Evolutionary conservation across 1,284 basidiomycete genomes (phyloP), one percentile per base, ranked within the genome.

Genomic region (Ceratobasidium sp.): DNA sequence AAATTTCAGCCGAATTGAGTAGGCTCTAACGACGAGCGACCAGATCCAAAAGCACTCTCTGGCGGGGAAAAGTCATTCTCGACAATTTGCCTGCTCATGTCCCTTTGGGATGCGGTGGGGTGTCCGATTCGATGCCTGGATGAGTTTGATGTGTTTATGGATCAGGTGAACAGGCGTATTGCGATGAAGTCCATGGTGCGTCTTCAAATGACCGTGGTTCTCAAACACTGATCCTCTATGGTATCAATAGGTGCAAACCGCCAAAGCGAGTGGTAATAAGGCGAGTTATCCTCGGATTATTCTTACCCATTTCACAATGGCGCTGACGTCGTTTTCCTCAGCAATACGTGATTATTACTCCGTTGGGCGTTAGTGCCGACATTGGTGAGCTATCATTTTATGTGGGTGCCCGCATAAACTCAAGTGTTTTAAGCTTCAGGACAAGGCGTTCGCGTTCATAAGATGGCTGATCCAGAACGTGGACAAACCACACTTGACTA

Each of bases 71-170:
- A 98, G 84, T 97, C 96, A 5, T 99, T 98, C 86, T 95, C 96
- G 7, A 99, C 98, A 0, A 96, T 99, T 80, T 97, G 46, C 46
- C 18, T 49, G 18, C 46, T 18, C 46, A 49, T 18, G 46, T 49
- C 46, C 46, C 46, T 49, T 13, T 49, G 18, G 18, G 10, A 49
- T 13, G 12, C 46, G 46, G 18, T 49, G 10, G 18, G 46, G 9
- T 13, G 46, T 84, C 97, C 97, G 0, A 90, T 99, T 73, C 89
- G 97, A 78, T 99, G 97, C 83, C 90, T 81, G 93, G 94, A 95
- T 81, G 94, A 95, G 84, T 97, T 97, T 84, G 95, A 98, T 81
- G 97, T 98, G 15, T 98, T 97, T 87, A 96, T 98, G 93, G 97
- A 99, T 84, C 93, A 94, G 33, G 93, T 96, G 78, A 98, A 98